Base-by-base conservation (phyloP, 176 grass and related monocot genomes). In the Oryza meridionalis region DNA sequence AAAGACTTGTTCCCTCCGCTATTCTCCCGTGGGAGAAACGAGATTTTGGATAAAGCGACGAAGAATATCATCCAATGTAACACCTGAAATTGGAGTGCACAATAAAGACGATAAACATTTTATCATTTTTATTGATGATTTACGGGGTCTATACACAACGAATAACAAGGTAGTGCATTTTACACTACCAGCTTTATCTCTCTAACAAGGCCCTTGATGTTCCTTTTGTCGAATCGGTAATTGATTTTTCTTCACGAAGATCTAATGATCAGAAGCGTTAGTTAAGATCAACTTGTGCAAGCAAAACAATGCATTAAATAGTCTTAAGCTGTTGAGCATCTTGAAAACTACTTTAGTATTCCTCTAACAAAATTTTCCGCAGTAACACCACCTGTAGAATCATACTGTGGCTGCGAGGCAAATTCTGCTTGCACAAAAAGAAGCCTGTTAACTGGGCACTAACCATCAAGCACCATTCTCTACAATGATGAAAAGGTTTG, bases 401-500 rank as follows among this genome's bases (percentile, higher is more conserved):
- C 78, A 78, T 67, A 35, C 7, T 32, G 75, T 8, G 44, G 4
- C 35, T 35, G 74, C 66, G 29, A 35, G 42, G 11, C 65, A 73
- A 77, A 77, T 55, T 67, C 81, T 82, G 74, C 62, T 53, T 51
- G 77, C 27, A 67, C n/a, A 10, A 32, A 64, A 69, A 24, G 43
- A 76, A 42, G 31, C 43, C 51, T 70, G 32, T n/a, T 32, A 72
- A 65, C 68, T 50, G 61, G 35, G 47, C 62, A 69, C 29, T 40
- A 40, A 40, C 38, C 38, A 8, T 40, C 40, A 17, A 62, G 47
- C 12, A 73, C 82, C 26, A 22, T 40, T 19, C 12, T 22, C 89
- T 95, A 92, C 27, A 92, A 35, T 4, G 77, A 86, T 14, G 80
- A 82, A 83, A 98, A 92, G 38, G 75, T 87, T 21, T 78, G 50